Conservation (phyloP, 1,284 basidiomycete genomes). For the Blastosporella zonata region DNA sequence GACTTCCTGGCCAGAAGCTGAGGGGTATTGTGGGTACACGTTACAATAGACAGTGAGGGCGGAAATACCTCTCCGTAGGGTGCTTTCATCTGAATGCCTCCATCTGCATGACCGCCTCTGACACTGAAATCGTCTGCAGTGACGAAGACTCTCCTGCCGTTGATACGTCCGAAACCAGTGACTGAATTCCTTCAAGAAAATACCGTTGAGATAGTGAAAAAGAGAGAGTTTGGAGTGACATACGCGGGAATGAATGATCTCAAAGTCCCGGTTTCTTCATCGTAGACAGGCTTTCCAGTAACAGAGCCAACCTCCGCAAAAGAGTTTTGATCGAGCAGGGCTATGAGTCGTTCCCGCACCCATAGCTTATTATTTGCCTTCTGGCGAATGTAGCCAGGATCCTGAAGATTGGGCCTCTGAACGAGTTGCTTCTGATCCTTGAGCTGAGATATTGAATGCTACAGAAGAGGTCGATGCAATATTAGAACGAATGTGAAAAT, state of each 20-base stretch:
- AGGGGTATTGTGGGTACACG: background rate
- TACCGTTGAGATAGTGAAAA: background rate
- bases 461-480: background rate
- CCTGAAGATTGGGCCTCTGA: conserved; percentile 31
- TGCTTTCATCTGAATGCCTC: conserved; percentile 39
- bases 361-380: conserved; percentile 39
- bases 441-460: conserved; percentile 32
- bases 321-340: conserved; percentile 34
- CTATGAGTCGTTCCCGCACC: conserved; percentile 38
- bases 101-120: conserved; percentile 42
- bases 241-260: conserved; percentile 38
- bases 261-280: conserved; percentile 30
- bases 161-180: conserved; percentile 36
- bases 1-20: conserved; percentile 35
- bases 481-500: background rate
- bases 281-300: conserved; percentile 35
- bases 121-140: conserved; percentile 45
- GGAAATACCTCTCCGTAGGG: conserved; percentile 37
- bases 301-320: conserved; percentile 40
- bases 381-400: conserved; percentile 43
- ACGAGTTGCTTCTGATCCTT: conserved; percentile 31
- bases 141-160: conserved; percentile 36
- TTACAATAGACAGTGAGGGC: background rate
- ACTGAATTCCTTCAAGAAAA: conserved; percentile 33
- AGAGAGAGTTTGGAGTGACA: conserved; percentile 9